Evolutionary conservation across 2,329 filamentous ascomycete genomes (phyloP), one percentile per base, ranked within the genome.

Genomic region (Colletotrichum sp.): DNA sequence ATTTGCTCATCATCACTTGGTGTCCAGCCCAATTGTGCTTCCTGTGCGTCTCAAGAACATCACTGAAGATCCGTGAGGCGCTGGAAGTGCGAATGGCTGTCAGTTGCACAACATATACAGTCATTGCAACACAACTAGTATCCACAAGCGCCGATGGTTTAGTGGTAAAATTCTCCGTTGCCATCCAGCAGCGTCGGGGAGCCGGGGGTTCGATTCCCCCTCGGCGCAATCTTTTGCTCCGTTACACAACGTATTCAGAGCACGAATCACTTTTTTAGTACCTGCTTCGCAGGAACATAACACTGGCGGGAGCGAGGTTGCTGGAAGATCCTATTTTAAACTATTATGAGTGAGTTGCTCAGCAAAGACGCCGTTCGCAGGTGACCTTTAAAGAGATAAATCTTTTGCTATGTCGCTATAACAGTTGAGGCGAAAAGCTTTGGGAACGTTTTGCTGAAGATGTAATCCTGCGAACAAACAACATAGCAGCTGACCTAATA

Each of bases 151-250:
- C 71, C 74, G 74, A 76, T 76, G 74, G 74, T 76, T 76, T 76
- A 76, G 74, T 76, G 74, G 73, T 76, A 76, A 76, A 76, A 76
- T 76, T 76, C 73, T 76, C 73, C 73, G 73, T 76, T 76, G 73
- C 70, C 73, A 76, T 26, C 3, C 5, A 73, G 73, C 73, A 76
- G 70, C 70, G 70, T 76, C 73, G 73, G 73, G 73, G 70, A 76
- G 73, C 73, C 73, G 73, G 73, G 69, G 73, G 73, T 76, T 76
- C 73, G 73, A 76, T 76, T 76, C 73, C 73, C 73, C 73, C 73
- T 76, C 73, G 73, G 71, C 73, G 73, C 73, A 76, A 1, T 8
- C 8, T 64, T 65, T 75, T 75, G 36, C 10, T 55, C 5, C 21
- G 21, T 57, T 15, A 4, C 6, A 15, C 12, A 16, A 8, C 15